These are phyloP conservation scores for Pichia kudriavzevii DNA, from an alignment of 1,139 yeast species.

Conservation along the genomic window DNA sequence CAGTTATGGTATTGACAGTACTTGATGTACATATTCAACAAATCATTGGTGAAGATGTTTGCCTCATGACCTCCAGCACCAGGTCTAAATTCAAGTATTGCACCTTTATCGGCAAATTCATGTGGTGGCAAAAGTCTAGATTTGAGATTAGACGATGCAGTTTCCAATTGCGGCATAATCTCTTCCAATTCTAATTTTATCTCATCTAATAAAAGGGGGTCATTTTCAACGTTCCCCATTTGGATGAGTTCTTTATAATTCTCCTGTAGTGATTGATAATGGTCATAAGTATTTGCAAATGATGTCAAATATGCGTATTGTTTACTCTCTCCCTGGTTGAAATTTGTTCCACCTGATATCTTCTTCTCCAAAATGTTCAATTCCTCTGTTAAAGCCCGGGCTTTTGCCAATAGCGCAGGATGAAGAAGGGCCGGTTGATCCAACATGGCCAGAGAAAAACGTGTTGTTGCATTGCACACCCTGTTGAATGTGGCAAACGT, in stretches of 20 bases:
- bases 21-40: slow-evolving; percentile 72
- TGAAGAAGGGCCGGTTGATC: too few relatives aligned
- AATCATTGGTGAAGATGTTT: slow-evolving; percentile 71
- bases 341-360: slow-evolving; percentile 38
- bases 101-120: slow-evolving; percentile 68
- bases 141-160: slow-evolving; percentile 41
- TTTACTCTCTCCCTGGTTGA: slow-evolving; percentile 50
- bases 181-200: slow-evolving; percentile 43
- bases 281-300: slow-evolving; percentile 44
- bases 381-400: slow-evolving; percentile 46
- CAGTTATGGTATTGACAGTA: slow-evolving; percentile 62
- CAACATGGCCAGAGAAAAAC: too few relatives aligned
- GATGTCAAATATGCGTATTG: slow-evolving; percentile 48
- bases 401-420: slow-evolving; percentile 58
- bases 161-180: slow-evolving; percentile 31
- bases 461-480: too few relatives aligned
- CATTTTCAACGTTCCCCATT: slow-evolving; percentile 33
- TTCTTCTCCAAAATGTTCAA: slow-evolving; percentile 40
- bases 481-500: too few relatives aligned
- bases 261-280: slow-evolving; percentile 31
- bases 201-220: slow-evolving; percentile 30
- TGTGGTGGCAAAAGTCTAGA: slow-evolving; percentile 64
- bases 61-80: slow-evolving; percentile 98
- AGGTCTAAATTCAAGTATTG: slow-evolving; percentile 80
- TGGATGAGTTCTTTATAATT: slow-evolving; percentile 26